Evolutionary conservation across 164 flowering plant genomes (phyloP), one percentile per base, ranked within the genome.

Genomic region (Vitis rupestris): DNA sequence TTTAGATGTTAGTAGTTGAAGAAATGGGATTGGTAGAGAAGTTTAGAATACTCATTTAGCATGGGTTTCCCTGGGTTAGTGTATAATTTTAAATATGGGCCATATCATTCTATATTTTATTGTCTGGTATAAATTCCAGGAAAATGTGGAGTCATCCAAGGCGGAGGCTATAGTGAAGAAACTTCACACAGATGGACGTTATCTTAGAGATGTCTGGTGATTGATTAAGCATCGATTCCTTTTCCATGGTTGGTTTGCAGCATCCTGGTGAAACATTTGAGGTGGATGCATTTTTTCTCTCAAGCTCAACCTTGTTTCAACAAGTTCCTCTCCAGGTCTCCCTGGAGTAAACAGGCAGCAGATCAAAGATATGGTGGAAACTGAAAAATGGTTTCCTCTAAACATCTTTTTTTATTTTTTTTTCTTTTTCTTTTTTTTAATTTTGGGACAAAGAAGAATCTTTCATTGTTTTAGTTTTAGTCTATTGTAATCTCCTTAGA

Each of bases 131-230:
- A 0, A 54, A 63, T 70, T 75, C 65, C 87, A 90, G 95, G 96
- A 75, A 56, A 29, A 55, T 9, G 74, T 81, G 53, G 88, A 86
- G 59, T 68, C 80, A 2, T 76, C 91, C 12, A 83, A 85, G 63
- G 90, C 91, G 3, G 96, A 88, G 76, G 55, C 74, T 5, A 67
- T 75, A 23, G 96, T 90, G 68, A 90, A 90, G 81, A 86, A 86
- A 55, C 85, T 90, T 12, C 96, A 88, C 53, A 81, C 74, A 82
- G 87, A 83, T 17, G 90, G 93, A 50, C 69, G 96, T 23, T 88
- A 88, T 70, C 87, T 90, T 8, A 67, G 96, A 61, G 96, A 90
- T 70, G 90, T 90, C 15, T 90, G 96, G 96, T 90, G 83, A 87
- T 72, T 12, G 30, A 6, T 54, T 44, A 31, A 4, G 4, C 12